A percentile compares a stretch with the other conserved stretches of the same genome.
Evolutionary conservation across 139 green algal species (phyloP).

Genomic region (Chlorella sp.): DNA sequence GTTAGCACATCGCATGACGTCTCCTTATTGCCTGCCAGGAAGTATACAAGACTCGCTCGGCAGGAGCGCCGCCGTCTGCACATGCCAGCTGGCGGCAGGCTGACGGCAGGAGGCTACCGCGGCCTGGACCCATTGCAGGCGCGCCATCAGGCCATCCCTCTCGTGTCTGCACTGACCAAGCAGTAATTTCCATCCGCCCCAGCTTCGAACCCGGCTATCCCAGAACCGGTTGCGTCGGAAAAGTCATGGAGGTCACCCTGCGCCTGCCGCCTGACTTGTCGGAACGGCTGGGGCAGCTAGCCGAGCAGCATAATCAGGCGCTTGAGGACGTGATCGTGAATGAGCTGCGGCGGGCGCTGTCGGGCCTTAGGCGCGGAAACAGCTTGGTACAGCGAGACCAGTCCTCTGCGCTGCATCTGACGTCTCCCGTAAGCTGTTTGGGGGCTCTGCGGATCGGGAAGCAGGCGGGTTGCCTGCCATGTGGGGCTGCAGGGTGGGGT

Average conservation of each 20-base stretch:
- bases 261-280: neutral
- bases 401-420: constrained; percentile 6
- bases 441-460: neutral
- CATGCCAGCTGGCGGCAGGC: too few species aligned
- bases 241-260: neutral
- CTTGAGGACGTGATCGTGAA: neutral
- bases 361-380: neutral
- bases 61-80: too few species aligned
- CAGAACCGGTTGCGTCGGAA: neutral
- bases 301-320: neutral
- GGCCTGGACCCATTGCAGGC: too few species aligned
- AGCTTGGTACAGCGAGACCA: neutral
- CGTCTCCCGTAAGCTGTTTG: neutral
- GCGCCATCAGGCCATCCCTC: too few species aligned
- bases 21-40: too few species aligned
- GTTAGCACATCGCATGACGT: too few species aligned
- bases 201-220: too few species aligned
- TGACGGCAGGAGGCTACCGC: too few species aligned
- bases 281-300: neutral
- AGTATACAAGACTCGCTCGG: too few species aligned
- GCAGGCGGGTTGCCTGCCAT: too few species aligned
- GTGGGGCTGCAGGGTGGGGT: neutral
- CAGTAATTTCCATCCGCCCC: too few species aligned
- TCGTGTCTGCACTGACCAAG: too few species aligned
- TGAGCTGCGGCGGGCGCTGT: neutral